Conservation (phyloP, 768 basidiomycete species). For the Exidia glandulosa region DNA sequence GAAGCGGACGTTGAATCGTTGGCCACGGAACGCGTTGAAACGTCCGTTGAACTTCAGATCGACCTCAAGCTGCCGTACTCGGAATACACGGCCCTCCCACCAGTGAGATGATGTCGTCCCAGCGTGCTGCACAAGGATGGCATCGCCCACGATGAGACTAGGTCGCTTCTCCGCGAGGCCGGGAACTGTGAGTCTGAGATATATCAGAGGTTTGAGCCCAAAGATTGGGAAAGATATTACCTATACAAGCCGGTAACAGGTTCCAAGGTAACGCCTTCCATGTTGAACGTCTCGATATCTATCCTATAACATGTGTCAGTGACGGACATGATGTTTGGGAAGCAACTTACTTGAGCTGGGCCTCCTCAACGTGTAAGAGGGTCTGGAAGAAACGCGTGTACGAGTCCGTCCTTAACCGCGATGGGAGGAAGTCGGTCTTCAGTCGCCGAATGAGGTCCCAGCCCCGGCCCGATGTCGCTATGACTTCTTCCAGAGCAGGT, state of each 20-base stretch:
- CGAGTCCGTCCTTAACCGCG: slow-evolving; percentile 22
- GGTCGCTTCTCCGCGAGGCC: slow-evolving; percentile 50
- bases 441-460: slow-evolving; percentile 11
- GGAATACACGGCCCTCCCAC: slow-evolving; percentile 50
- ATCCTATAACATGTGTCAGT: slow-evolving; percentile 2
- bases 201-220: background rate
- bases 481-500: slow-evolving; percentile 15
- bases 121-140: slow-evolving; percentile 26
- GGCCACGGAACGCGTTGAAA: slow-evolving; percentile 29
- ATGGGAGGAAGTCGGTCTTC: slow-evolving; percentile 27
- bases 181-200: slow-evolving; percentile 29
- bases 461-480: slow-evolving; percentile 14
- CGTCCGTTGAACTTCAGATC: slow-evolving; percentile 34
- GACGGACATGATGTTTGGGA: background rate
- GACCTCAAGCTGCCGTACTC: slow-evolving; percentile 37
- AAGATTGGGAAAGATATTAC: slow-evolving; percentile 3
- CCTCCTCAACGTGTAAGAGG: slow-evolving; percentile 39
- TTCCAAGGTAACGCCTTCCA: slow-evolving; percentile 5
- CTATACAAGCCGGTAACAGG: slow-evolving; percentile 5
- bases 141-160: slow-evolving; percentile 43
- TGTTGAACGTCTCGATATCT: slow-evolving; percentile 25
- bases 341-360: background rate
- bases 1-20: slow-evolving; percentile 42
- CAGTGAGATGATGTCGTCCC: slow-evolving; percentile 32
- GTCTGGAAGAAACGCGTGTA: slow-evolving; percentile 36